A percentile compares a stretch with the other conserved stretches of the same genome.
Conservation (phyloP, 345 rosid genomes). For the Brassica incana region DNA sequence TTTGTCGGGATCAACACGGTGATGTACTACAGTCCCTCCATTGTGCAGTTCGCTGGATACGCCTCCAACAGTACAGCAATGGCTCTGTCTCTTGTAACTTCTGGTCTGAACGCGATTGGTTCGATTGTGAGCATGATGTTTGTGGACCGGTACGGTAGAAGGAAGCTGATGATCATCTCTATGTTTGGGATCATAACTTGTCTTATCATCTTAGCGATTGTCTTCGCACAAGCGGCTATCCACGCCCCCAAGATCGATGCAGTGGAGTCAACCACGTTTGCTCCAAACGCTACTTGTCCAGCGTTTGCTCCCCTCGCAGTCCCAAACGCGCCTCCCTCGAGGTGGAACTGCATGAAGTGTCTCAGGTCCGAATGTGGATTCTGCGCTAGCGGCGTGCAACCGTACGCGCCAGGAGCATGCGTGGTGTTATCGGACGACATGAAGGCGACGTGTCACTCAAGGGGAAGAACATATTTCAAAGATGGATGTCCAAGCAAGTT, state of each 20-base stretch:
- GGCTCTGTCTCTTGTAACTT: not conserved
- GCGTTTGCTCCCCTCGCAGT: constrained; percentile 1
- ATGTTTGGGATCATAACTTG: not conserved
- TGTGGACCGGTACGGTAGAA: not conserved
- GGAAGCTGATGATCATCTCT: constrained; percentile 1
- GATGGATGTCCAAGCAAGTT: not conserved
- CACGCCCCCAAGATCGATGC: not conserved
- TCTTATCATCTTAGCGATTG: not conserved
- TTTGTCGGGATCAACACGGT: not conserved
- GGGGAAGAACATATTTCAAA: not conserved
- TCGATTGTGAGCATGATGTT: not conserved
- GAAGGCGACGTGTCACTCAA: not conserved
- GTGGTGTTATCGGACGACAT: not conserved
- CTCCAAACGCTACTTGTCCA: not conserved
- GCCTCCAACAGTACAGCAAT: not conserved
- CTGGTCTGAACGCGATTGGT: not conserved
- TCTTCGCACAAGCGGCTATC: not conserved
- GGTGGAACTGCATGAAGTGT: constrained; percentile 4
- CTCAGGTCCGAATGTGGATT: not conserved
- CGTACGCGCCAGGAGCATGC: not conserved
- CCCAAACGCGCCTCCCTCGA: not conserved
- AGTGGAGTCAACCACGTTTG: not conserved
- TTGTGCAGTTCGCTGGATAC: not conserved
- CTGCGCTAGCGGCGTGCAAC: not conserved
- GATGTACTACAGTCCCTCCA: not conserved